These are phyloP conservation scores for Candida nanaspora DNA, from an alignment of 805 yeast species.

Conservation along the genomic window DNA sequence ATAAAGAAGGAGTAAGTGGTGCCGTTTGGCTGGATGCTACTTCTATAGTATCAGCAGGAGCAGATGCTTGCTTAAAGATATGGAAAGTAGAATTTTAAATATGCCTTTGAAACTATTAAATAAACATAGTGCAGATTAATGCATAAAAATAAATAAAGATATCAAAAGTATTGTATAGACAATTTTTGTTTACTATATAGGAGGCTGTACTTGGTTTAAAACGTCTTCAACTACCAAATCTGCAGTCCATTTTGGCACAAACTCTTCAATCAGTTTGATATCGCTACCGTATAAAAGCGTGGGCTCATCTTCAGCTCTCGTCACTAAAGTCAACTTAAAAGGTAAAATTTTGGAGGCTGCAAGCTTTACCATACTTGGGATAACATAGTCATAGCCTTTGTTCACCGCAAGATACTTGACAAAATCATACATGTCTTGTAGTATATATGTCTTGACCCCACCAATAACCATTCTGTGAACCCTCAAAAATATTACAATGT, in stretches of 20 bases:
- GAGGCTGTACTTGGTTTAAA: conserved; percentile 42
- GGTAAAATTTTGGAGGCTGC: conserved; percentile 46
- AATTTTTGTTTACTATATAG: no score
- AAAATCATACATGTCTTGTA: conserved; percentile 33
- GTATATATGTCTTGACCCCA: conserved; percentile 44
- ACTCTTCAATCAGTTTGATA: conserved; percentile 28
- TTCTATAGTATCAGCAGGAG: conserved; percentile 61
- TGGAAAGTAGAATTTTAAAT: conserved; percentile 55
- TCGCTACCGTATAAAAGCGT: conserved; percentile 53
- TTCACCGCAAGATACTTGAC: conserved; percentile 35
- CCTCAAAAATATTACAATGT: conserved; percentile 44
- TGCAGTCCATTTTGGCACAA: conserved; percentile 38
- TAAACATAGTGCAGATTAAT: background rate
- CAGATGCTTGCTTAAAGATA: conserved; percentile 70
- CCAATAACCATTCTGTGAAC: conserved; percentile 45
- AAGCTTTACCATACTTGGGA: conserved; percentile 45
- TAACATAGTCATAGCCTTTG: conserved; percentile 33
- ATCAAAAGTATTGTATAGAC: no score
- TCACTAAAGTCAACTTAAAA: conserved; percentile 28
- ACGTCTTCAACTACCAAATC: conserved; percentile 47
- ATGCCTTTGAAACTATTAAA: no score
- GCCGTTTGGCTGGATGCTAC: conserved; percentile 58
- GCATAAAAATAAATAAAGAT: background rate
- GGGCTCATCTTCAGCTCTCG: conserved; percentile 38
- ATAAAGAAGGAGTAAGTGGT: conserved; percentile 77